A percentile compares a stretch with the other conserved stretches of the same genome.
These are phyloP conservation scores for Leccinum subgranulosum DNA, from an alignment of 768 basidiomycete genomes.

Conservation along the genomic window DNA sequence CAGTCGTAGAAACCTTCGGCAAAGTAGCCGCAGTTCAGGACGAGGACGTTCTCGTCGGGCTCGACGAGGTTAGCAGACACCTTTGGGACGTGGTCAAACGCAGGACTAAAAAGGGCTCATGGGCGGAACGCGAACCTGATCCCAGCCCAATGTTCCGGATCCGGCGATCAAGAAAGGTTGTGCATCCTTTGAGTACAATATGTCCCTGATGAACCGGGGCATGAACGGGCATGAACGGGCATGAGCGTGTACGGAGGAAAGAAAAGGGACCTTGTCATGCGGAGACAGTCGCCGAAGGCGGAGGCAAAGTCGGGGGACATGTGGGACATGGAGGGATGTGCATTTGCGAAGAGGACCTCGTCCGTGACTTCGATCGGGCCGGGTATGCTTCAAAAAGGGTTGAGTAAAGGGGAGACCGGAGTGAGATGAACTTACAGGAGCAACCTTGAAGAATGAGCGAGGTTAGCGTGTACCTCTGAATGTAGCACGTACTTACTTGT, in stretches of 20 bases:
- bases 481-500: constrained; percentile 37
- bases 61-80: constrained; percentile 91
- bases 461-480: constrained; percentile 16
- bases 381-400: constrained; percentile 43
- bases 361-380: constrained; percentile 65
- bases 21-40: constrained; percentile 91
- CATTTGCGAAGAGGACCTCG: constrained; percentile 87
- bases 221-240: background rate
- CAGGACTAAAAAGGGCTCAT: background rate
- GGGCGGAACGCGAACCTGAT: constrained; percentile 54
- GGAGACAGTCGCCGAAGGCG: constrained; percentile 85
- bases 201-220: constrained; percentile 42
- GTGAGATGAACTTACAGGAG: constrained; percentile 38
- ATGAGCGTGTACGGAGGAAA: background rate
- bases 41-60: constrained; percentile 72
- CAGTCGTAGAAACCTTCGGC: constrained; percentile 89
- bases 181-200: constrained; percentile 71
- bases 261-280: constrained; percentile 62
- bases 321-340: constrained; percentile 87
- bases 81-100: constrained; percentile 36
- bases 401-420: background rate
- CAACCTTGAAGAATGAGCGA: constrained; percentile 36
- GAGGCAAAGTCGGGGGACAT: constrained; percentile 85
- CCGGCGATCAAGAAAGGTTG: constrained; percentile 96
- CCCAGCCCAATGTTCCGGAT: constrained; percentile 96